Evolutionary conservation across 208 protist species (phyloP), one percentile per base, ranked within the genome.

Genomic region (Leishmania gerbilli): DNA sequence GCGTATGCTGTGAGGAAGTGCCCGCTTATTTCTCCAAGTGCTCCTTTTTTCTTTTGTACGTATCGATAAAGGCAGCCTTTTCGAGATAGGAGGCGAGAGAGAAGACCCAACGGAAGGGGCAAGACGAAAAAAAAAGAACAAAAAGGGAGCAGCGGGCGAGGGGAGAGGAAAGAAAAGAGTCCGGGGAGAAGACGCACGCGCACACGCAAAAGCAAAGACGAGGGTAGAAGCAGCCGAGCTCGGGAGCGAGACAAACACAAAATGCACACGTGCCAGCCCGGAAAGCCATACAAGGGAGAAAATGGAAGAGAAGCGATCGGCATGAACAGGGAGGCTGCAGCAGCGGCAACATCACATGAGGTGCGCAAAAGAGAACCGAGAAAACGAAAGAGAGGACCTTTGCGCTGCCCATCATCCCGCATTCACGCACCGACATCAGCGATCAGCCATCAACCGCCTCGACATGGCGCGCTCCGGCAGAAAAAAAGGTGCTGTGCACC

Each of bases 1-100:
- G 24, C 27, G 60, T 45, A 71, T 42, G 56, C 40, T 77, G 64
- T 15, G 77, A 80, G 45, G 31, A 79, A 15, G 49, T 34, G 8
- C 24, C 40, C 40, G 19, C 37, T 27, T 74, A 31, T 37, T 19
- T 55, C 21, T 31, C 68, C 19, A 34, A 40, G 62, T 40, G 13
- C 17, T 68, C 62, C 5, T 24, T 64, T 31, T 2, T 37, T 37
- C 1, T 0, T 37, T 0, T 37, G 34, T 40, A 68, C 5, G 31
- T 42, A 40, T 19, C 31, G 62, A 68, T 34, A 31, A 68, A 40
- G 62, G 31, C 31, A 68, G 62, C 2, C 27, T 19, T 68, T 40
- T 68, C 62, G 62, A 68, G 3, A 68, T 24, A 68, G 62, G 62
- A 8, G 0, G 31, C 62, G 31, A 40, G 58, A 40, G 58, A 64